phyloP scores from a whole-genome alignment of 2,329 filamentous ascomycete species.

The Phialemoniopsis sp. region DNA sequence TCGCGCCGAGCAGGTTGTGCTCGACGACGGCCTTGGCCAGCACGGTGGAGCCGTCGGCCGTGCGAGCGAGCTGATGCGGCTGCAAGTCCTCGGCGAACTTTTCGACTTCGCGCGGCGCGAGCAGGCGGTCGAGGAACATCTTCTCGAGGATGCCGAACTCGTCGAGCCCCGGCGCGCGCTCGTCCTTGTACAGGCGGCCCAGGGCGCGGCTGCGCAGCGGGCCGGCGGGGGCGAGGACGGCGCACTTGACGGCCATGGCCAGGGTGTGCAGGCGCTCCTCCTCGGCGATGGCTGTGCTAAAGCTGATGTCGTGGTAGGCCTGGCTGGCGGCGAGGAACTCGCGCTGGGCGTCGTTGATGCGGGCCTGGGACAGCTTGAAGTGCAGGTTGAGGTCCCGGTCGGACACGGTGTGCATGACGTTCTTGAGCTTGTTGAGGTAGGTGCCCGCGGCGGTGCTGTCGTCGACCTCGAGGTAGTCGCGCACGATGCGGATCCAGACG shows the following conservation, averaged over 20 bases:
- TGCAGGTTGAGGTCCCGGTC: conserved; percentile 74
- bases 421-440: conserved; percentile 93
- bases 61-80: conserved; percentile 86
- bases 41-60: conserved; percentile 87
- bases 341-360: conserved; percentile 86
- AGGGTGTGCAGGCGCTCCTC: conserved; percentile 82
- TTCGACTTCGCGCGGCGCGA: conserved; percentile 77
- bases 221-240: conserved; percentile 86
- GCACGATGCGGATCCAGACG: conserved; percentile 90
- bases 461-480: conserved; percentile 91
- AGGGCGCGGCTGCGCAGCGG: conserved; percentile 77
- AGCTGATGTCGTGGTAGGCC: conserved; percentile 84
- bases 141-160: conserved; percentile 92
- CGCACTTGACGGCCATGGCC: conserved; percentile 84
- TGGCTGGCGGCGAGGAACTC: conserved; percentile 84
- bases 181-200: conserved; percentile 88
- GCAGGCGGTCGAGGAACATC: conserved; percentile 88
- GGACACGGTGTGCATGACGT: conserved; percentile 74
- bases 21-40: conserved; percentile 91
- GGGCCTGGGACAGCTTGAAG: conserved; percentile 87
- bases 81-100: conserved; percentile 77
- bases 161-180: conserved; percentile 68
- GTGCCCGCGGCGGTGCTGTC: conserved; percentile 81
- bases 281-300: conserved; percentile 75
- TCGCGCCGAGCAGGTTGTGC: conserved; percentile 88